Base-by-base conservation (phyloP, 2,329 filamentous ascomycete species). In the Fusarium metavorans region DNA sequence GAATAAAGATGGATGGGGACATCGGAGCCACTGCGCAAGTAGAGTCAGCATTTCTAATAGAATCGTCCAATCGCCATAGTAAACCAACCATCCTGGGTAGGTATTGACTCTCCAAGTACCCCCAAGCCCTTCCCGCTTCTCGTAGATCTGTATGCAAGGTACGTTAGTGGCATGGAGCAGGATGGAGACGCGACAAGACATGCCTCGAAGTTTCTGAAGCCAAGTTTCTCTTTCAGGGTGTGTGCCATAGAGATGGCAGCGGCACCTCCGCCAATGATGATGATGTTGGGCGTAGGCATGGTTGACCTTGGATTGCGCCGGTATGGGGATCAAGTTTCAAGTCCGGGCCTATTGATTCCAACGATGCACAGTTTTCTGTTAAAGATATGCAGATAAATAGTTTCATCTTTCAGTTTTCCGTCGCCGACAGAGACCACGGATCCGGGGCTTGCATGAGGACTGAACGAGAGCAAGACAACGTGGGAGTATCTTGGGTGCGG, bases 1-100 rank as follows among this genome's bases (percentile, higher is more conserved):
- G 84, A 85, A 64, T 85, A 86, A 3, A 85, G 79, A 72, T 84
- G 66, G 27, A 64, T 66, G 6, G 64, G 68, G 2, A 75, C 67
- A 62, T 75, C 73, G 13, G 59, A 75, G n/a, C 73, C 73, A 23
- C 70, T 69, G 7, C 1, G 14, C 35, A 39, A 39, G 10, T 10
- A n/a, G 9, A 39, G 37, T 39, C 37, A 39, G 8, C 35, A 39
- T 37, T 6, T 35, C 20, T 20, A 20, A 20, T 20, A 20, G 20
- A 20, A 20, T 20, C 20, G 20, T 20, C 20, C 20, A 20, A 20
- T 20, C 20, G 20, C 20, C 20, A 20, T 20, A 20, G 20, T 20
- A 20, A 20, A 20, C 37, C 5, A 14, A 60, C 56, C 56, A 68
- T 56, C 70, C 73, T 14, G 64, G 75, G 16, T 76, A 77, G 0